These are phyloP conservation scores for Colletotrichum siamense DNA, from an alignment of 2,329 filamentous ascomycete genomes.

Conservation along the genomic window DNA sequence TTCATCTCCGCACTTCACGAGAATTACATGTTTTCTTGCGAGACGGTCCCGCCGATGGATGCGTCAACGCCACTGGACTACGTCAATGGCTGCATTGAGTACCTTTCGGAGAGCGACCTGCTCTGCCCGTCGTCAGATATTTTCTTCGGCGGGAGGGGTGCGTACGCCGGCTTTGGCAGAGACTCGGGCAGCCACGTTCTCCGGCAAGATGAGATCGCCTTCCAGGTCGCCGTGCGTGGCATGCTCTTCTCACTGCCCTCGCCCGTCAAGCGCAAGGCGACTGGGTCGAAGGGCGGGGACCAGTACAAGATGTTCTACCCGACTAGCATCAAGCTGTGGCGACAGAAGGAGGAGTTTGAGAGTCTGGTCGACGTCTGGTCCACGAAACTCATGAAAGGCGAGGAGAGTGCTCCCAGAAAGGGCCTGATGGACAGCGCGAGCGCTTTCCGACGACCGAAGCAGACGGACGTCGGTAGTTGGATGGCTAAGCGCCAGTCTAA, in stretches of 20 bases:
- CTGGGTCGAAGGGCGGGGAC: constrained; percentile 56
- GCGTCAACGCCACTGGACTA: constrained; percentile 73
- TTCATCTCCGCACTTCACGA: constrained; percentile 92
- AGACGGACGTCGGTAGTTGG: constrained; percentile 29
- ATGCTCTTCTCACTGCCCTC: constrained; percentile 83
- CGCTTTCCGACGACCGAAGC: constrained; percentile 52
- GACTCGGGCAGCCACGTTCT: constrained; percentile 74
- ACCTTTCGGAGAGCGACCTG: constrained; percentile 86
- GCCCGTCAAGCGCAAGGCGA: constrained; percentile 77
- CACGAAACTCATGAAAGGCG: constrained; percentile 62
- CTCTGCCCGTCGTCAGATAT: constrained; percentile 76
- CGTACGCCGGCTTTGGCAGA: constrained; percentile 53
- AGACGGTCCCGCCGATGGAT: constrained; percentile 55
- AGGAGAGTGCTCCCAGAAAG: constrained; percentile 41
- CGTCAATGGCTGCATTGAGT: constrained; percentile 84
- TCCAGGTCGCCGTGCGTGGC: constrained; percentile 88
- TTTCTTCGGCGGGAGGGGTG: constrained; percentile 68
- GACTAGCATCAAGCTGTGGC: constrained; percentile 82
- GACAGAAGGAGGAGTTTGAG: constrained; percentile 81
- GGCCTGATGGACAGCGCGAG: constrained; percentile 51
- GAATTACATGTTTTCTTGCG: constrained; percentile 89
- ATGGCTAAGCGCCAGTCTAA: constrained; percentile 24
- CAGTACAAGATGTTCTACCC: constrained; percentile 94
- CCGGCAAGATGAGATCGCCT: constrained; percentile 92
- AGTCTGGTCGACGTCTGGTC: constrained; percentile 75